Evolutionary conservation across 805 yeast genomes (phyloP).

Genomic region (Candida peoriensis): DNA sequence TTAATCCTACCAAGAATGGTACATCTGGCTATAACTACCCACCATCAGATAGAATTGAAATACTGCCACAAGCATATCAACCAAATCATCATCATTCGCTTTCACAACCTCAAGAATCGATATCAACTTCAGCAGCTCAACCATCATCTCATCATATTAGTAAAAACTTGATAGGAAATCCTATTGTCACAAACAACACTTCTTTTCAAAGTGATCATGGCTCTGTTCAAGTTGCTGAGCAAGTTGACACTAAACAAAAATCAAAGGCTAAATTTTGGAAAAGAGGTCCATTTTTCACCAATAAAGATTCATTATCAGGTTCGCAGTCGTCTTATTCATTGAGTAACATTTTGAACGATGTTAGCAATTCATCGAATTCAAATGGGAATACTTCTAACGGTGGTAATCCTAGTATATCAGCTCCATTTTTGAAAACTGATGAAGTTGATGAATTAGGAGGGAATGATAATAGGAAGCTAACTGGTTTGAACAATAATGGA

Average conservation of each 20-base stretch:
- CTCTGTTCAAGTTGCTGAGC: no score
- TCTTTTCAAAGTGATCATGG: conserved; percentile 5
- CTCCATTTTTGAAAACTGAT: conserved; percentile 31
- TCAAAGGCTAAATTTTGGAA: conserved; percentile 30
- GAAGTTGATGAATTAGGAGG: conserved; percentile 28
- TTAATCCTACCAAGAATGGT: no score
- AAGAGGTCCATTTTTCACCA: conserved; percentile 17
- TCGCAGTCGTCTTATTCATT: conserved; percentile 19
- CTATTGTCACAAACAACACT: background rate
- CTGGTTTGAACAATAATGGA: background rate
- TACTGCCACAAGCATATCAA: background rate
- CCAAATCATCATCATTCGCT: background rate
- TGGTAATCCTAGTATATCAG: conserved; percentile 27
- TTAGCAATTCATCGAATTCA: conserved; percentile 21
- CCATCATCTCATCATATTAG: no score
- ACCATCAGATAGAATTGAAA: no score
- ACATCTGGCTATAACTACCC: no score
- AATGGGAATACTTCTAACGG: background rate
- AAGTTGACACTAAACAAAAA: conserved; percentile 17
- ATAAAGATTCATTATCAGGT: conserved; percentile 10
- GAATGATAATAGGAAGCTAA: conserved; percentile 30
- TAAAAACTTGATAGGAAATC: background rate
- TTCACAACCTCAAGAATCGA: no score
- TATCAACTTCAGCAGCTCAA: no score
- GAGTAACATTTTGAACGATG: conserved; percentile 11